These are phyloP conservation scores for Rhizopus delemar DNA, from an alignment of 371 early-diverging fungal species.

Conservation along the genomic window DNA sequence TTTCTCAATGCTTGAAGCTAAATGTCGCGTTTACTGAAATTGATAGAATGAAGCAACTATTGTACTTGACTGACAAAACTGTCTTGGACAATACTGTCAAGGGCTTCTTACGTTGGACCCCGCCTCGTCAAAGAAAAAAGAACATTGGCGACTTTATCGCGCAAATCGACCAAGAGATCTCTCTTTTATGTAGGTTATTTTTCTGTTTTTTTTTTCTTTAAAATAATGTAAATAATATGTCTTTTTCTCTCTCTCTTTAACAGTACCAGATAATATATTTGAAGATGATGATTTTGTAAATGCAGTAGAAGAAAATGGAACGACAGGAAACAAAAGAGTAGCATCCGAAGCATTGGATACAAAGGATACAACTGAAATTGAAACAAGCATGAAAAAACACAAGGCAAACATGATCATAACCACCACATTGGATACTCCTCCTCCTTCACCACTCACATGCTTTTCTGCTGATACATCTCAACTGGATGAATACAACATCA, in stretches of 20 bases:
- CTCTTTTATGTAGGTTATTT: constrained; percentile 3
- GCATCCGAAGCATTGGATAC: neutral
- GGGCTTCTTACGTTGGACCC: constrained; percentile 24
- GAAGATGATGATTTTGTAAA: neutral
- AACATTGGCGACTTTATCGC: constrained; percentile 17
- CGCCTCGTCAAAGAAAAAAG: constrained; percentile 26
- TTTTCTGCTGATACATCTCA: constrained; percentile 6
- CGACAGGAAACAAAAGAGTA: neutral
- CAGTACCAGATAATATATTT: neutral
- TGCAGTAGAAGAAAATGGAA: neutral
- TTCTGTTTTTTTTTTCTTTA: neutral
- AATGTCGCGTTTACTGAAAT: constrained; percentile 23
- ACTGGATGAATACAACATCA: neutral
- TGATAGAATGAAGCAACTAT: constrained; percentile 29
- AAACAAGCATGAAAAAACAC: neutral
- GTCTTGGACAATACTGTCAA: constrained; percentile 21
- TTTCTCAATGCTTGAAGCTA: constrained; percentile 5
- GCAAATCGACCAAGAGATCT: constrained; percentile 21
- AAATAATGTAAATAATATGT: neutral
- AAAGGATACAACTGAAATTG: neutral
- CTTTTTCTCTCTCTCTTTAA: neutral
- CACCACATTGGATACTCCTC: constrained; percentile 8
- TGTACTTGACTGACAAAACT: constrained; percentile 11
- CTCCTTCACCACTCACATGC: constrained; percentile 20
- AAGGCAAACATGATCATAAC: neutral